Evolutionary conservation across 805 yeast genomes (phyloP).

Genomic region (Naumovozyma baii): DNA sequence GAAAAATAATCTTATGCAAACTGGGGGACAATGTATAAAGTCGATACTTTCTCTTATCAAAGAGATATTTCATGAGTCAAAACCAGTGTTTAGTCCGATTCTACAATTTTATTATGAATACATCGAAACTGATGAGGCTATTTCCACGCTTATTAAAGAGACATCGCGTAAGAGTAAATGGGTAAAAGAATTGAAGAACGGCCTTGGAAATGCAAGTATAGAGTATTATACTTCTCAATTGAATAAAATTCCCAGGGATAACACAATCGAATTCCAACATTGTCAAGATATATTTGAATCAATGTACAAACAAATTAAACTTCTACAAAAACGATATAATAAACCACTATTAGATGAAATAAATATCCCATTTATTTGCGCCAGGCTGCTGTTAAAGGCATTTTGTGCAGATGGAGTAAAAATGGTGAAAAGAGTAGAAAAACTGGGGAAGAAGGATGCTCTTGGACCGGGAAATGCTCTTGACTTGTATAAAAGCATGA

Average conservation of each 20-base stretch:
- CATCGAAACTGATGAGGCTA: conserved; percentile 38
- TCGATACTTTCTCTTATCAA: conserved; percentile 37
- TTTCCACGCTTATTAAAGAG: conserved; percentile 11
- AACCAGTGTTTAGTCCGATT: conserved; percentile 52
- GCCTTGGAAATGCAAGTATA: conserved; percentile 35
- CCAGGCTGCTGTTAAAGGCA: conserved; percentile 40
- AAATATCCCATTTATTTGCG: conserved; percentile 41
- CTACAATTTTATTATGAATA: conserved; percentile 41
- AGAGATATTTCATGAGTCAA: conserved; percentile 34
- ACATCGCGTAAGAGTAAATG: conserved; percentile 28
- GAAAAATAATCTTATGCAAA: conserved; percentile 36
- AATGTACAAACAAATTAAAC: conserved; percentile 40
- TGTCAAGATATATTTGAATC: conserved; percentile 47
- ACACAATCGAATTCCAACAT: conserved; percentile 44
- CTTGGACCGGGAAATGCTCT: conserved; percentile 48
- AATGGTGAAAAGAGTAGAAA: conserved; percentile 41
- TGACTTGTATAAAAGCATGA: conserved; percentile 44
- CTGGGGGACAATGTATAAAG: conserved; percentile 40
- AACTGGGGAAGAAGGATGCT: conserved; percentile 28
- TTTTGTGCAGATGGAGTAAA: conserved; percentile 45
- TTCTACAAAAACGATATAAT: conserved; percentile 50
- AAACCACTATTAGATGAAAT: conserved; percentile 52
- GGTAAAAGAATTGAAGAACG: conserved; percentile 30
- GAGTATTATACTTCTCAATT: conserved; percentile 35
- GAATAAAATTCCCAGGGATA: conserved; percentile 49